Evolutionary conservation across 768 basidiomycete genomes (phyloP), one percentile per base, ranked within the genome.

Genomic region (Dictyophora rubrovolvata): DNA sequence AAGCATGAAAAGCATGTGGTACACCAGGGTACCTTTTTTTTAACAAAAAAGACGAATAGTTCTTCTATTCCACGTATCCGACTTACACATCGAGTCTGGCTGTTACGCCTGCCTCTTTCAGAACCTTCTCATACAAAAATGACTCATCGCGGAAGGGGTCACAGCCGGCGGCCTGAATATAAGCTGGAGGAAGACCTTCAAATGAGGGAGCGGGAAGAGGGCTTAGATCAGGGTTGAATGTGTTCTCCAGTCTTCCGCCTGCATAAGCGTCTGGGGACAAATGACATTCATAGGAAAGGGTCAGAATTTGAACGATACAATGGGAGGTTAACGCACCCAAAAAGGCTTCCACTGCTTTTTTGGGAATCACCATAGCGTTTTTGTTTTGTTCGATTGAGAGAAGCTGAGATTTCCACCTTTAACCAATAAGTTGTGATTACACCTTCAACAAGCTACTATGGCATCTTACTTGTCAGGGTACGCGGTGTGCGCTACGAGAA

Each of bases 121-220:
- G 61, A 6, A 64, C 36, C 28, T 63, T 55, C 37, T 62, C 68
- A 53, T 68, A 70, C 4, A 68, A 54, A 12, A 67, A 33, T 5
- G 62, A 67, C 36, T 70, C 69, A 49, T 70, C 69, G 36, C 69
- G 63, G 20, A 69, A 48, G 9, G 65, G 63, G 49, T 70, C 69
- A n/a, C 59, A 46, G 5, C 67, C 67, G 47, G 59, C 55, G 21
- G 64, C 61, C 36, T 68, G 68, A 17, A 69, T 61, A 53, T 62
- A 68, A 18, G 62, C 62, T 7, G 65, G 66, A 0, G 69, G 62
- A 10, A 70, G 57, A 12, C 63, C 65, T 14, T 42, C 56, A 56
- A 65, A 65, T 12, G 65, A 62, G 20, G 54, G 47, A 11, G 59
- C 60, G 7, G 12, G 37, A 37, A 37, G 23, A 12, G 54, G 54